These are phyloP conservation scores for Arthrobotrys megalospora DNA, from an alignment of 2,329 filamentous ascomycete genomes.

Conservation along the genomic window DNA sequence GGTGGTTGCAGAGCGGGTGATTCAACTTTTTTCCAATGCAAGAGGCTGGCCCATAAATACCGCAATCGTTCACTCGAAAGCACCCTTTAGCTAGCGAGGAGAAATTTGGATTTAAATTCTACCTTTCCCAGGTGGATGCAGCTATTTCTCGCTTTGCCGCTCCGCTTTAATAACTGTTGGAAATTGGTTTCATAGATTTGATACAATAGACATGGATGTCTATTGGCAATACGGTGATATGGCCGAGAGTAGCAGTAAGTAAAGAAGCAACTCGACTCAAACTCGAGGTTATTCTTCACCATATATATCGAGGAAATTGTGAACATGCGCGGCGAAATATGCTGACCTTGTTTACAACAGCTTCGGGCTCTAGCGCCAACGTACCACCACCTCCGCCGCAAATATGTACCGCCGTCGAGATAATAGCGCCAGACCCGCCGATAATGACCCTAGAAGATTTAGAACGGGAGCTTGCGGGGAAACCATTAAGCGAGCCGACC, in stretches of 20 bases:
- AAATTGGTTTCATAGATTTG: background rate
- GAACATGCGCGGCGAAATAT: background rate
- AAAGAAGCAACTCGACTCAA: background rate
- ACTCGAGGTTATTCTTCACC: no score
- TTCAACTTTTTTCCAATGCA: background rate
- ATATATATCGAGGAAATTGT: background rate
- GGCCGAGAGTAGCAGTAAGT: background rate
- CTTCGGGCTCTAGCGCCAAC: background rate
- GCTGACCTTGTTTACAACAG: background rate
- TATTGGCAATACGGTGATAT: conserved; percentile 20
- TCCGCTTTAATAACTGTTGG: background rate
- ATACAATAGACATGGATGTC: background rate
- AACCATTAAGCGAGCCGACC: conserved; percentile 28
- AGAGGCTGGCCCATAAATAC: background rate
- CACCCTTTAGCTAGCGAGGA: background rate
- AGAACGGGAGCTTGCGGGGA: conserved; percentile 35
- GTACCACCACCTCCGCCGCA: background rate
- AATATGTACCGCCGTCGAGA: conserved; percentile 16
- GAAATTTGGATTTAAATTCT: background rate
- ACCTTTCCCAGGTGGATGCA: background rate
- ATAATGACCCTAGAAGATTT: conserved; percentile 48
- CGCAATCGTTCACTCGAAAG: background rate
- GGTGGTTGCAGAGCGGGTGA: background rate
- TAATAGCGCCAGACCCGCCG: conserved; percentile 25
- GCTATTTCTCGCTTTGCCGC: background rate